Percentiles rank a stretch among this genome's conserved stretches.
phyloP scores from a whole-genome alignment of 805 yeast species.

The Blastobotrys parvus region DNA sequence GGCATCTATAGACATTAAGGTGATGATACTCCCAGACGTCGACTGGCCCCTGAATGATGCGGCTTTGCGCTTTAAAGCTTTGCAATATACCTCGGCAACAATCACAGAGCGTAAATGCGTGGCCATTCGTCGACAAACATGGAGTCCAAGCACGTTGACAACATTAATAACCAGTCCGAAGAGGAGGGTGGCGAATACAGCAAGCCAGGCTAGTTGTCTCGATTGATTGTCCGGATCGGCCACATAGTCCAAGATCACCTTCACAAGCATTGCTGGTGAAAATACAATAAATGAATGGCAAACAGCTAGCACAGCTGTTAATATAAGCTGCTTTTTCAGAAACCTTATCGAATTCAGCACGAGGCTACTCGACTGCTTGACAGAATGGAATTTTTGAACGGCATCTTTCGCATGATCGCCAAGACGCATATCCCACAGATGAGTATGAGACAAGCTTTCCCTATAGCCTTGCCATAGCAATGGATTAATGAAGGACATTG shows the following conservation, averaged over 20 bases:
- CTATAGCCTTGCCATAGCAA: not conserved
- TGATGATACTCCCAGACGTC: constrained; percentile 59
- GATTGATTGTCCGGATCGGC: constrained; percentile 60
- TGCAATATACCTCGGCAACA: not conserved
- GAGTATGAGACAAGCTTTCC: not conserved
- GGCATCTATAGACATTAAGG: constrained; percentile 87
- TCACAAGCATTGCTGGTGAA: constrained; percentile 71
- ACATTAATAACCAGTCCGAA: not conserved
- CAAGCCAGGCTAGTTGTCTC: constrained; percentile 74
- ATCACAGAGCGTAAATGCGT: not conserved
- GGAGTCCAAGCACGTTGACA: not conserved
- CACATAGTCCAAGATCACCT: constrained; percentile 73
- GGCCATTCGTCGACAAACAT: not conserved
- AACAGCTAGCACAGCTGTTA: too few species aligned
- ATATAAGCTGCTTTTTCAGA: too few species aligned
- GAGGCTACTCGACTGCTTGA: too few species aligned
- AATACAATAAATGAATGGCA: constrained; percentile 22
- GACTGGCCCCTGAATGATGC: constrained; percentile 2
- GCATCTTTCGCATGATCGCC: not conserved
- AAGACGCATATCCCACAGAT: not conserved
- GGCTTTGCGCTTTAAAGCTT: constrained; percentile 1
- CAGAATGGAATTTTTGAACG: too few species aligned
- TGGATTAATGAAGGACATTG: not conserved
- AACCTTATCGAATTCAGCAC: too few species aligned
- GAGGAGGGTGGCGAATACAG: constrained; percentile 63